These are phyloP conservation scores for Sclerotinia nivalis DNA, from an alignment of 2,329 filamentous ascomycete species.

Conservation along the genomic window DNA sequence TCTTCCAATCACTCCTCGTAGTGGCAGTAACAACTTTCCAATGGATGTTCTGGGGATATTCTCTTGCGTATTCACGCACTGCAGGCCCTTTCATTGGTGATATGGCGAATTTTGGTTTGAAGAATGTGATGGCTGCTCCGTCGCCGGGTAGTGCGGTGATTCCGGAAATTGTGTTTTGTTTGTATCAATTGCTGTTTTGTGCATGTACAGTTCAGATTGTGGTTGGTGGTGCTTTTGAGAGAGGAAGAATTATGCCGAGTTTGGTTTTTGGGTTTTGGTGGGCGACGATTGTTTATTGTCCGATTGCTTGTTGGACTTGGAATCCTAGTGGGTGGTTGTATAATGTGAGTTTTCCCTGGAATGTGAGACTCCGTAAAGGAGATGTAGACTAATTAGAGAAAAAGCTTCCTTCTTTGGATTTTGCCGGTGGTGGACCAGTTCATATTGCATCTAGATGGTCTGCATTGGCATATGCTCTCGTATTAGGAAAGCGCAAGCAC, in stretches of 20 bases:
- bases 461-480: constrained; percentile 64
- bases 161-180: constrained; percentile 66
- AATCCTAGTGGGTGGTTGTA: constrained; percentile 66
- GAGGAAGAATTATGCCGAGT: constrained; percentile 62
- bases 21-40: constrained; percentile 56
- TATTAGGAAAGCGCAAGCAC: constrained; percentile 59
- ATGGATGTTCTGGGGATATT: constrained; percentile 66
- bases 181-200: constrained; percentile 66
- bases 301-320: constrained; percentile 67
- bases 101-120: constrained; percentile 61
- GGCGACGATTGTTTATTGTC: constrained; percentile 65
- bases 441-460: constrained; percentile 63
- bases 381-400: neutral
- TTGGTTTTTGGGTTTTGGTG: constrained; percentile 64
- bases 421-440: constrained; percentile 54
- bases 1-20: constrained; percentile 64
- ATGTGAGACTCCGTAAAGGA: no score
- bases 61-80: constrained; percentile 60
- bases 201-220: constrained; percentile 63
- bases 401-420: constrained; percentile 46
- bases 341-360: constrained; percentile 40
- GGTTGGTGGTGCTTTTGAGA: constrained; percentile 60
- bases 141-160: constrained; percentile 57
- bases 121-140: constrained; percentile 60
- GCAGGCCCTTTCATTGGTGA: constrained; percentile 64